Percentiles rank a stretch among this genome's conserved stretches.
These are phyloP conservation scores for Kondoa subrosea DNA, from an alignment of 768 basidiomycete genomes.

Conservation along the genomic window DNA sequence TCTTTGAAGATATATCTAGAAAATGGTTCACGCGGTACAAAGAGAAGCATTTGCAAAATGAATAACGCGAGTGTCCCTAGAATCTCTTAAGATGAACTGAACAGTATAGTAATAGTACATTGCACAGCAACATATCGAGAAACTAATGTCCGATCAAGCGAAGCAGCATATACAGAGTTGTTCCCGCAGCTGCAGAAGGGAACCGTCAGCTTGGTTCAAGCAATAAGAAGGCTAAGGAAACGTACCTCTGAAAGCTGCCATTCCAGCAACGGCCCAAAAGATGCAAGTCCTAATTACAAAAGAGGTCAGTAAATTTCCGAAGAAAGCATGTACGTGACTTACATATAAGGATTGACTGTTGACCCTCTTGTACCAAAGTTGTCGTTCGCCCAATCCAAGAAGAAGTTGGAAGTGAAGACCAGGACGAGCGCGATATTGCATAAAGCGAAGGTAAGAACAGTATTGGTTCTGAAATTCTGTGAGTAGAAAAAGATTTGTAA, in stretches of 20 bases:
- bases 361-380: background rate
- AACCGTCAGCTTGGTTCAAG: no score
- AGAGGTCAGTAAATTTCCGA: background rate
- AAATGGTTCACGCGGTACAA: background rate
- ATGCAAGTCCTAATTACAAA: background rate
- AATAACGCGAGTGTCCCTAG: no score
- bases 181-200: background rate
- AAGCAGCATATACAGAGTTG: background rate
- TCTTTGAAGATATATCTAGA: background rate
- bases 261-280: constrained; percentile 5
- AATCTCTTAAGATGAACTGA: no score
- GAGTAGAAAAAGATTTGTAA: background rate
- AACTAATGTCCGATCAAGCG: no score
- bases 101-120: no score
- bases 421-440: background rate
- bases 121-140: no score
- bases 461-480: background rate
- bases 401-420: background rate
- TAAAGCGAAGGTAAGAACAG: background rate
- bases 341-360: background rate
- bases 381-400: background rate
- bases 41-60: background rate
- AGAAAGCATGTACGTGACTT: background rate
- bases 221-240: no score
- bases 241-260: background rate